phyloP scores from a whole-genome alignment of 2,329 filamentous ascomycete genomes.

The Aspergillus terreus region DNA sequence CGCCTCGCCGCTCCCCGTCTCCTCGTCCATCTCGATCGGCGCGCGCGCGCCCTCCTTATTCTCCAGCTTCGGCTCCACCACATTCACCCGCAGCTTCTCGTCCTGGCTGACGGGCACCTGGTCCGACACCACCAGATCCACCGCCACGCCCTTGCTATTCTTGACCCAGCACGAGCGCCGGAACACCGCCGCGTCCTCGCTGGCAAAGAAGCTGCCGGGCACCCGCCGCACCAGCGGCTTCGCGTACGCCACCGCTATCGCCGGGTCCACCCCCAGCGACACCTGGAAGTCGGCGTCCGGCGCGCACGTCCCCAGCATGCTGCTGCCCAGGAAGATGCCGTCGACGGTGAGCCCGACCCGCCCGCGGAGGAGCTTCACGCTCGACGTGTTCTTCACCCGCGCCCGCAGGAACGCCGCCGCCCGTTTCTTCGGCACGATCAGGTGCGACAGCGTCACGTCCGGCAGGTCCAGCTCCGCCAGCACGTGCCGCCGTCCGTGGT shows the following conservation, averaged over 20 bases:
- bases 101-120: conserved; percentile 33
- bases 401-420: conserved; percentile 39
- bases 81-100: conserved; percentile 25
- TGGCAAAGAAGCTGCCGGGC: conserved; percentile 27
- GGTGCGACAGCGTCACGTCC: conserved; percentile 33
- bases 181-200: conserved; percentile 28
- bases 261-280: conserved; percentile 32
- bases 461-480: conserved; percentile 35
- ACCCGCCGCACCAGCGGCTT: conserved; percentile 25
- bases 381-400: conserved; percentile 36
- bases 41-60: conserved; percentile 21
- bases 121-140: conserved; percentile 27
- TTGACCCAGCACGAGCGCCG: conserved; percentile 27
- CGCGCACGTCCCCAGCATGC: conserved; percentile 19
- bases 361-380: conserved; percentile 27
- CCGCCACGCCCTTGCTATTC: conserved; percentile 26
- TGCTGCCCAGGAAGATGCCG: conserved; percentile 27
- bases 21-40: conserved; percentile 24
- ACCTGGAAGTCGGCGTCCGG: conserved; percentile 27
- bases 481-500: conserved; percentile 33
- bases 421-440: conserved; percentile 39
- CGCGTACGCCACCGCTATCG: conserved; percentile 27
- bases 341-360: conserved; percentile 26
- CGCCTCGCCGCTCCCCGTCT: conserved; percentile 55
- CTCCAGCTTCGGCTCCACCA: conserved; percentile 26